Evolutionary conservation across 495 filamentous ascomycete species (phyloP).

Genomic region (Annulohypoxylon maeteangense): DNA sequence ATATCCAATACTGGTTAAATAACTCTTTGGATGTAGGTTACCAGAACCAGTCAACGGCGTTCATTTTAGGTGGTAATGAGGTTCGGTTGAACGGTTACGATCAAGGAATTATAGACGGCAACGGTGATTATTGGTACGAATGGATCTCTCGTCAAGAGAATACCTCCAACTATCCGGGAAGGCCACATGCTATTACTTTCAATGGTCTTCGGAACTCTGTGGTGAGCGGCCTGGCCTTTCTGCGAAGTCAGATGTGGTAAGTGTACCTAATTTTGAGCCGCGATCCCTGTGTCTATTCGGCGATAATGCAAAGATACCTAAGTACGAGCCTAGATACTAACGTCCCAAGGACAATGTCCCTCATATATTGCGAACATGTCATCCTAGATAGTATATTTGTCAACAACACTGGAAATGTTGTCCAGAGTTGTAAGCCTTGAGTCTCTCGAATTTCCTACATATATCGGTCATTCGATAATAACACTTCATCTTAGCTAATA

Average conservation of each 20-base stretch:
- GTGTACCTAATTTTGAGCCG: not conserved
- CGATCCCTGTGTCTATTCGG: not conserved
- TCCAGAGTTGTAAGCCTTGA: not conserved
- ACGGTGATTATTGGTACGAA: constrained; percentile 9
- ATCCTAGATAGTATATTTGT: not conserved
- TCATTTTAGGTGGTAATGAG: not conserved
- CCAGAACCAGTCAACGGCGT: constrained; percentile 4
- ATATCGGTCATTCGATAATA: not conserved
- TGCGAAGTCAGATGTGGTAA: constrained; percentile 13
- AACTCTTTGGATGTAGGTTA: constrained; percentile 7
- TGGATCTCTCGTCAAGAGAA: constrained; percentile 6
- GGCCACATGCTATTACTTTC: constrained; percentile 8
- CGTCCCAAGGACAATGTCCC: not conserved
- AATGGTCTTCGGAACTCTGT: constrained; percentile 1
- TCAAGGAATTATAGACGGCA: not conserved
- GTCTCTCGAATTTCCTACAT: not conserved
- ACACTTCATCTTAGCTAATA: not conserved
- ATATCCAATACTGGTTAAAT: constrained; percentile 5
- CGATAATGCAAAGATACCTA: too few relatives aligned
- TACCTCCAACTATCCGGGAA: constrained; percentile 2
- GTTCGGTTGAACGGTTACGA: not conserved
- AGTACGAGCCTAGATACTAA: too few relatives aligned
- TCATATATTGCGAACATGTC: constrained; percentile 6
- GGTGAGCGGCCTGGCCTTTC: not conserved
- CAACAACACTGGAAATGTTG: not conserved